Evolutionary conservation across 129 eudicot species (phyloP).

Genomic region (Dittrichia graveolens): DNA sequence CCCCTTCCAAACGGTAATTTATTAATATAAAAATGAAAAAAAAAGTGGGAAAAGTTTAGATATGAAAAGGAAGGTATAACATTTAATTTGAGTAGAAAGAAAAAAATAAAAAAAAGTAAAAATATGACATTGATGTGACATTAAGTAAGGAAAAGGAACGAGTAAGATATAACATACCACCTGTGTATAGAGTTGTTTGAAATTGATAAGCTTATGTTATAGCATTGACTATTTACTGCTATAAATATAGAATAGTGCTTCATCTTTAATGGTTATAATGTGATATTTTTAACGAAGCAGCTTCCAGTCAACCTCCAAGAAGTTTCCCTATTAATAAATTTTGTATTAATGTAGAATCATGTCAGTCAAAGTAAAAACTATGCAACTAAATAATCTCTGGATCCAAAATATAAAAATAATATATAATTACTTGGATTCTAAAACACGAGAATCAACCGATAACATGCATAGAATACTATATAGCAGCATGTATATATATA

Average conservation of each 20-base stretch:
- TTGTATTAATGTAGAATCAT: not conserved
- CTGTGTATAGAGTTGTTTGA: not conserved
- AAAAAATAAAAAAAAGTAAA: too few relatives aligned
- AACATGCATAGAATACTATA: too few relatives aligned
- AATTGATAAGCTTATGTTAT: constrained; percentile 1
- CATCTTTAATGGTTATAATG: not conserved
- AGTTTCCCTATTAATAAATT: not conserved
- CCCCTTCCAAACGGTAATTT: too few relatives aligned
- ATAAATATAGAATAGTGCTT: not conserved
- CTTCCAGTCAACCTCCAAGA: constrained; percentile 17
- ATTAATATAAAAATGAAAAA: too few relatives aligned
- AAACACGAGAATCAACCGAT: too few relatives aligned
- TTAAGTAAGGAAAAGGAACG: too few relatives aligned
- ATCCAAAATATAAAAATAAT: not conserved
- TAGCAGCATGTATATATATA: too few relatives aligned
- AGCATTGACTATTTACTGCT: not conserved
- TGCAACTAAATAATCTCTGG: not conserved
- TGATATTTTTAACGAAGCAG: not conserved
- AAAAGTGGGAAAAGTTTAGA: too few relatives aligned
- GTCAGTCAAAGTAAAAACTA: constrained; percentile 19
- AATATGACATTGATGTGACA: too few relatives aligned
- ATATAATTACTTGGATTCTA: not conserved
- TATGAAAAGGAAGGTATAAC: too few relatives aligned
- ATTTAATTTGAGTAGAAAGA: too few relatives aligned
- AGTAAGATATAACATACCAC: too few relatives aligned